Evolutionary conservation across 257 asterid genomes (phyloP).

Genomic region (Ehretia macrophylla): DNA sequence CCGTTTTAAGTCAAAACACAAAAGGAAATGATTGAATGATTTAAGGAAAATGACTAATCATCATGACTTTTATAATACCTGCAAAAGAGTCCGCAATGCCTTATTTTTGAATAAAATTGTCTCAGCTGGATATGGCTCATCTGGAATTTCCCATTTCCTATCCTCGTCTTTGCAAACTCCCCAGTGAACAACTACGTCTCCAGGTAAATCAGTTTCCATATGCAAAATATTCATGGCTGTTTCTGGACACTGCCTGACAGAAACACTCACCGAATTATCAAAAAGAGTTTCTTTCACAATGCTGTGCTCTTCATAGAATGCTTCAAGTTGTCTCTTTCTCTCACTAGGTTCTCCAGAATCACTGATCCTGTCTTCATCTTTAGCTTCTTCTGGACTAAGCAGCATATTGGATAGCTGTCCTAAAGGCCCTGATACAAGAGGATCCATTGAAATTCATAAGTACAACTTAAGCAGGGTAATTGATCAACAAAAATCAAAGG

Average conservation of each 20-base stretch:
- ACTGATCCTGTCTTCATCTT: conserved; percentile 29
- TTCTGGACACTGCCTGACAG: conserved; percentile 51
- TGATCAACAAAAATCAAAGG: neutral
- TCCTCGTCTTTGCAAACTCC: conserved; percentile 68
- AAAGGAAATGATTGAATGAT: neutral
- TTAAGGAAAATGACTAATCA: neutral
- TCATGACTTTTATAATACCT: conserved; percentile 38
- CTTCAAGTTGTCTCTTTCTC: conserved; percentile 45
- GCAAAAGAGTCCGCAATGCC: conserved; percentile 71
- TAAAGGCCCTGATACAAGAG: conserved; percentile 46
- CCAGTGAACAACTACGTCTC: conserved; percentile 87
- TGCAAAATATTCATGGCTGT: conserved; percentile 45
- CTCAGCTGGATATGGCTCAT: conserved; percentile 72
- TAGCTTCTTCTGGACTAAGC: conserved; percentile 43
- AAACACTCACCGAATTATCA: conserved; percentile 51
- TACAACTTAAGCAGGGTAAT: neutral
- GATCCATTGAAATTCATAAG: neutral
- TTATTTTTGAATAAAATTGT: conserved; percentile 70
- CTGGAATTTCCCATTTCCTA: conserved; percentile 74
- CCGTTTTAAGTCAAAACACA: neutral
- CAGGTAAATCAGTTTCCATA: conserved; percentile 87
- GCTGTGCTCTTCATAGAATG: conserved; percentile 68
- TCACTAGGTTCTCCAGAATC: conserved; percentile 22
- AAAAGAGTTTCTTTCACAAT: conserved; percentile 51
- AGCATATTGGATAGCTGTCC: conserved; percentile 59